Percentiles rank a stretch among this genome's conserved stretches.
These are phyloP conservation scores for Cordyceps cateniannulata DNA, from an alignment of 2,329 filamentous ascomycete species.

Conservation along the genomic window DNA sequence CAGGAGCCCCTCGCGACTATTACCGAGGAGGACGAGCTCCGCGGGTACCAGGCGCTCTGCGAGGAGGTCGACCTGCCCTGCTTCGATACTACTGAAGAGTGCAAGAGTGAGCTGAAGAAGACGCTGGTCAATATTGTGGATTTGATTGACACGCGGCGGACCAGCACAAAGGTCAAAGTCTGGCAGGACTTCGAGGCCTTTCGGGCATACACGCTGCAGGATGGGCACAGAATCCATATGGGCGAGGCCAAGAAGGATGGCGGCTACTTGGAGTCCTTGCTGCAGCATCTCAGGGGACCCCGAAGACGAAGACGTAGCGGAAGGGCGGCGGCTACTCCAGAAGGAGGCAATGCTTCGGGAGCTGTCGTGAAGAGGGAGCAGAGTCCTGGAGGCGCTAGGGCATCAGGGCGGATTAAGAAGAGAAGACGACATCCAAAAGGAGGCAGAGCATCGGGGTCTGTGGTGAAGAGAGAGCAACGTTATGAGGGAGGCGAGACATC, in stretches of 20 bases:
- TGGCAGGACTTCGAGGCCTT: constrained; percentile 23
- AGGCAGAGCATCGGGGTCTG: too few relatives aligned
- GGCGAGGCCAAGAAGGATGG: constrained; percentile 20
- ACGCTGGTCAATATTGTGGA: constrained; percentile 27
- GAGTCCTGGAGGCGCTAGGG: not conserved
- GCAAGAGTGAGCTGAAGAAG: constrained; percentile 20
- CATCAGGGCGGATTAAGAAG: too few relatives aligned
- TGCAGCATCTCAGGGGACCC: constrained; percentile 13
- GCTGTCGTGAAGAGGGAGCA: not conserved
- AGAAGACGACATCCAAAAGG: too few relatives aligned
- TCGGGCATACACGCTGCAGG: constrained; percentile 20
- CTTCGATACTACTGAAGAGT: constrained; percentile 16
- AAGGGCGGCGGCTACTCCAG: not conserved
- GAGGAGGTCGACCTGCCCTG: constrained; percentile 21
- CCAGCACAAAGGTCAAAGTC: constrained; percentile 18
- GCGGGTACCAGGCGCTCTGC: constrained; percentile 23
- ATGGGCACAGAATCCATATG: constrained; percentile 17
- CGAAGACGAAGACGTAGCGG: constrained; percentile 47
- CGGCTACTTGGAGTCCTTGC: constrained; percentile 19
- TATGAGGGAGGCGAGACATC: too few relatives aligned
- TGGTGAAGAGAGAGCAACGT: too few relatives aligned
- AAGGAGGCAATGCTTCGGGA: not conserved
- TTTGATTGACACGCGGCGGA: constrained; percentile 24
- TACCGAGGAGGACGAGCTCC: constrained; percentile 15
- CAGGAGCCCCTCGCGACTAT: constrained; percentile 1